Conservation (phyloP, 257 asterid genomes). For the Penstemon newberryi region DNA sequence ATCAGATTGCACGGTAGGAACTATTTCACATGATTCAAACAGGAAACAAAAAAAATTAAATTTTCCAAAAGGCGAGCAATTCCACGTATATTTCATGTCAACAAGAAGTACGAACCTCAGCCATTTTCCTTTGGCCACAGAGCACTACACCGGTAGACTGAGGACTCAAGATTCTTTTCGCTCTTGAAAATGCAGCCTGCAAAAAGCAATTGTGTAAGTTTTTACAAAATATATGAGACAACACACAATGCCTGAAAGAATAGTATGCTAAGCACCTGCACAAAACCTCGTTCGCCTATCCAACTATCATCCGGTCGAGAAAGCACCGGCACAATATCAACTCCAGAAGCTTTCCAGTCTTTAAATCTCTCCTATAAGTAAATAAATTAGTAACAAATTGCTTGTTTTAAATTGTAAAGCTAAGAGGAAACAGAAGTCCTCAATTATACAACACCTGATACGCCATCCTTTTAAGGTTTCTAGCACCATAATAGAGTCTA, state of each 20-base stretch:
- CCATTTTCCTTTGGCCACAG: slow-evolving; percentile 87
- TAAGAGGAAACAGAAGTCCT: neutral
- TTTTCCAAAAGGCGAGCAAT: neutral
- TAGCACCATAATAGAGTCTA: slow-evolving; percentile 91
- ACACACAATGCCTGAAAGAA: slow-evolving; percentile 1
- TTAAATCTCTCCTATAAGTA: slow-evolving; percentile 68
- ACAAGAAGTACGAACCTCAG: slow-evolving; percentile 61
- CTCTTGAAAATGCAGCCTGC: slow-evolving; percentile 83
- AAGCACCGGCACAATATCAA: slow-evolving; percentile 70
- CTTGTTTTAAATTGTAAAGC: neutral
- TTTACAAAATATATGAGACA: neutral
- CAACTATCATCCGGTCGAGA: slow-evolving; percentile 82
- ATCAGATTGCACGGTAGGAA: slow-evolving; percentile 6
- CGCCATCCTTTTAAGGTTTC: slow-evolving; percentile 82
- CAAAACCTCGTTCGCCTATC: slow-evolving; percentile 80
- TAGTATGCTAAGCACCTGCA: slow-evolving; percentile 53
- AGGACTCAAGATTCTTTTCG: slow-evolving; percentile 59
- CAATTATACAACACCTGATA: slow-evolving; percentile 53
- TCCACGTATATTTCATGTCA: neutral
- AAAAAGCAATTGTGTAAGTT: slow-evolving; percentile 30
- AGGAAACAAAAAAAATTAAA: neutral
- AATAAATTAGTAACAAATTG: neutral
- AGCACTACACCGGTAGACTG: slow-evolving; percentile 80
- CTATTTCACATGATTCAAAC: neutral
- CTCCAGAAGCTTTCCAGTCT: slow-evolving; percentile 79